Evolutionary conservation across 352 stramenopile species (phyloP).

Genomic region (Phytophthora hybrid): DNA sequence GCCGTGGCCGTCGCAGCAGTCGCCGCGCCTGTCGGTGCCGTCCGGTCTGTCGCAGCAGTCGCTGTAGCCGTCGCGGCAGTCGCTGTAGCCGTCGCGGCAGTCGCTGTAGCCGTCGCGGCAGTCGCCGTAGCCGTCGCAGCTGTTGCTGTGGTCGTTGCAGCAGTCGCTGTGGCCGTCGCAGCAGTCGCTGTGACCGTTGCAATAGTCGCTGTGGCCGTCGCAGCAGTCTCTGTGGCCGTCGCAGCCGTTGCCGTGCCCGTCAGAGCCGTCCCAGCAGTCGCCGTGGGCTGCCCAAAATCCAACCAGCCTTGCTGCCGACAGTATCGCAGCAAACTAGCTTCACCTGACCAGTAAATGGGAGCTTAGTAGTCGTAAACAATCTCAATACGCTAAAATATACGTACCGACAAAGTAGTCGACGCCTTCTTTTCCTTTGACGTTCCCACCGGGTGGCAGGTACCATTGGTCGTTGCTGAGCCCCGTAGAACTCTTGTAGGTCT

Average conservation of each 20-base stretch:
- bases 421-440: conserved; percentile 18
- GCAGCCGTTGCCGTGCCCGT: not conserved
- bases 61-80: no score
- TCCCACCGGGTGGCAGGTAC: conserved; percentile 1
- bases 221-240: not conserved
- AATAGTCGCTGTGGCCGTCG: not conserved
- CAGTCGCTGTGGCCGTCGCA: not conserved
- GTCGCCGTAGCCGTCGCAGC: not conserved
- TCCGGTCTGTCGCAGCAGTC: not conserved
- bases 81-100: no score
- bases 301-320: conserved; percentile 1
- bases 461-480: conserved; percentile 8
- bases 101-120: no score
- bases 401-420: conserved; percentile 3
- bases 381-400: conserved; percentile 2
- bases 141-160: not conserved
- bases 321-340: not conserved
- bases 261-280: not conserved
- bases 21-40: not conserved
- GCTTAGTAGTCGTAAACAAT: not conserved
- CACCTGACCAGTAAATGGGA: not conserved
- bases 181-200: not conserved
- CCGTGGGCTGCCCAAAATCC: not conserved
- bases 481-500: conserved; percentile 9
- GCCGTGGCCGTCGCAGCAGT: not conserved